Conservation (phyloP, 306 rosid genomes). For the Abrus precatorius region DNA sequence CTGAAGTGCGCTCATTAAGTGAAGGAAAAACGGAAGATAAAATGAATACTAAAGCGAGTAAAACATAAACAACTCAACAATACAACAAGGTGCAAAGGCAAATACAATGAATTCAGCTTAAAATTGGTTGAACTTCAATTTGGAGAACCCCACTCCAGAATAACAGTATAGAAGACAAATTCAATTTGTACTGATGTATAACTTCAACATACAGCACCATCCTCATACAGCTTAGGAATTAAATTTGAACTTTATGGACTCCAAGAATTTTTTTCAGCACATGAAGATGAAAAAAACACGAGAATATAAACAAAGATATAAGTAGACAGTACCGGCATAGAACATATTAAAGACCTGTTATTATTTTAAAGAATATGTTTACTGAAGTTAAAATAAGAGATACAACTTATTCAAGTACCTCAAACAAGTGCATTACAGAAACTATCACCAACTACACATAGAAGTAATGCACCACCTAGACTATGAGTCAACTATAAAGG, state of each 20-base stretch:
- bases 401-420: conserved; percentile 11
- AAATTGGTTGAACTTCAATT: not conserved
- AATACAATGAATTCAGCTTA: not conserved
- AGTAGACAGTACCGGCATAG: not conserved
- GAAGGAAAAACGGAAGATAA: too few relatives aligned
- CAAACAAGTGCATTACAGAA: not conserved
- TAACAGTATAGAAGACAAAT: not conserved
- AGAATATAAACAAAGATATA: not conserved
- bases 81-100: not conserved
- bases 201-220: not conserved
- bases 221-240: not conserved
- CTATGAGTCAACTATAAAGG: conserved; percentile 13
- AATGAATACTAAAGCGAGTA: not conserved
- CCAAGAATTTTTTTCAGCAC: not conserved
- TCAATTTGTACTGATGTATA: not conserved
- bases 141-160: conserved; percentile 1
- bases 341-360: conserved; percentile 7
- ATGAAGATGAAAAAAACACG: not conserved
- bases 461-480: conserved; percentile 6
- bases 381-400: not conserved
- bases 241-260: not conserved
- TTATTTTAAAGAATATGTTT: not conserved
- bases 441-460: conserved; percentile 7
- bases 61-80: not conserved
- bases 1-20: not conserved